Evolutionary conservation across 2,329 filamentous ascomycete species (phyloP).

Genomic region (Emergomyces pasteurianus): DNA sequence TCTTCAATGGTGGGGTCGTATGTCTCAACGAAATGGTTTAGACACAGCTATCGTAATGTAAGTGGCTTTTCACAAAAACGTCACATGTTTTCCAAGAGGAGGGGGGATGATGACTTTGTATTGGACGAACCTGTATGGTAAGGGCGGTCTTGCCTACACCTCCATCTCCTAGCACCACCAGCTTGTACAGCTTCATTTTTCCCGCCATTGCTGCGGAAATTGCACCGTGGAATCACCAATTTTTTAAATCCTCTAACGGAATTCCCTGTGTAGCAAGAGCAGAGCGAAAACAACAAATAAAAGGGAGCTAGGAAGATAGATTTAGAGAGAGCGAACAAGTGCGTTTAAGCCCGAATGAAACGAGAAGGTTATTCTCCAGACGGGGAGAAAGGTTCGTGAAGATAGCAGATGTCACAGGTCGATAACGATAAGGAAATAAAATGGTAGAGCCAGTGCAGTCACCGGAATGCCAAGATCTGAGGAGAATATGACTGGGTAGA

Average conservation of each 20-base stretch:
- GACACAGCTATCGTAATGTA: constrained; percentile 56
- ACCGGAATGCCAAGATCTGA: constrained; percentile 4
- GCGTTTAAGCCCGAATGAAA: not conserved
- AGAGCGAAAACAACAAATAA: not conserved
- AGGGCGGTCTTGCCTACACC: constrained; percentile 89
- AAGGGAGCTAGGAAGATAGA: not conserved
- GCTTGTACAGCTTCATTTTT: constrained; percentile 85
- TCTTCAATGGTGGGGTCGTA: constrained; percentile 59
- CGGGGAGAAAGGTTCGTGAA: not conserved
- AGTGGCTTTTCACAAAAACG: constrained; percentile 5
- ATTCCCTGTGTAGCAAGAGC: constrained; percentile 1
- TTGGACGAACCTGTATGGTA: constrained; percentile 57
- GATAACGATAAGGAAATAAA: not conserved
- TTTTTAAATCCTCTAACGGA: not conserved
- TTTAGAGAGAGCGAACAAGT: not conserved
- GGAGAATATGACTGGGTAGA: not conserved
- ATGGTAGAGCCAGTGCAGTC: constrained; percentile 3
- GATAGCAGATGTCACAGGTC: not conserved
- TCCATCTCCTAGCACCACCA: constrained; percentile 90
- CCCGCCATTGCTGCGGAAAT: constrained; percentile 54
- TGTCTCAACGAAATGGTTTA: constrained; percentile 97
- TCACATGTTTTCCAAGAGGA: not conserved
- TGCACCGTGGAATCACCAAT: not conserved
- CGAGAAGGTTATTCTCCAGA: not conserved
- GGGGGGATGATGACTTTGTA: constrained; percentile 1